phyloP scores from a whole-genome alignment of 2,329 filamentous ascomycete genomes.

The Paramyrothecium sp. region DNA sequence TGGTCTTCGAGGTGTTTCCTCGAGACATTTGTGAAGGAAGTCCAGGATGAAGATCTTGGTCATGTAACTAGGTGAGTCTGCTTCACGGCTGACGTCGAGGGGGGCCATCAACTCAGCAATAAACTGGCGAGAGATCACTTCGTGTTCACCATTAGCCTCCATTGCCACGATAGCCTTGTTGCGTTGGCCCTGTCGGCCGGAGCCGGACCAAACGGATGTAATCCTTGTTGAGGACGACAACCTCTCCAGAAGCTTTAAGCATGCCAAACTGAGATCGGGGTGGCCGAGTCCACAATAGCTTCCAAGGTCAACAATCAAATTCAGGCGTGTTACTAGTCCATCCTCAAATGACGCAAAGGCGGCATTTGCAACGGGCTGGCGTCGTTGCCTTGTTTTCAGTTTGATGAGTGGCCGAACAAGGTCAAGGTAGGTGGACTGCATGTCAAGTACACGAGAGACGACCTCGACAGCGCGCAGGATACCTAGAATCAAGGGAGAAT shows the following conservation, averaged over 20 bases:
- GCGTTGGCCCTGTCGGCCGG: constrained; percentile 61
- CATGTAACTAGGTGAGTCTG: constrained; percentile 69
- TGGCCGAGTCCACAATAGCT: constrained; percentile 85
- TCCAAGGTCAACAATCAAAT: constrained; percentile 77
- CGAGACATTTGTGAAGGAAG: constrained; percentile 79
- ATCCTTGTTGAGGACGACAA: constrained; percentile 82
- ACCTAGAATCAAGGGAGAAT: constrained; percentile 79
- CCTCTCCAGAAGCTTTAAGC: constrained; percentile 79
- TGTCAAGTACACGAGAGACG: constrained; percentile 76
- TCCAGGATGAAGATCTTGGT: constrained; percentile 84
- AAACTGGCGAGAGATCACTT: constrained; percentile 75
- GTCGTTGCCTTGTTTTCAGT: constrained; percentile 57
- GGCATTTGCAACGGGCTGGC: constrained; percentile 60
- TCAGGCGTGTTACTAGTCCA: constrained; percentile 77
- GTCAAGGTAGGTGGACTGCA: constrained; percentile 89
- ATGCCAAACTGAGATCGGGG: constrained; percentile 74
- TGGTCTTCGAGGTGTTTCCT: constrained; percentile 71
- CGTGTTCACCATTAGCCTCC: constrained; percentile 75
- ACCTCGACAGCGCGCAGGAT: constrained; percentile 80
- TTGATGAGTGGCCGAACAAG: constrained; percentile 80
- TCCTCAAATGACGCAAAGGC: constrained; percentile 91
- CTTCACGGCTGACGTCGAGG: constrained; percentile 72
- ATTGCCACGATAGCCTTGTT: constrained; percentile 89
- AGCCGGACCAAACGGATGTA: constrained; percentile 64
- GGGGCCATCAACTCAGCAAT: constrained; percentile 64